Evolutionary conservation across 108 stramenopile species (phyloP).

Genomic region (Fistulifera pelliculosa): DNA sequence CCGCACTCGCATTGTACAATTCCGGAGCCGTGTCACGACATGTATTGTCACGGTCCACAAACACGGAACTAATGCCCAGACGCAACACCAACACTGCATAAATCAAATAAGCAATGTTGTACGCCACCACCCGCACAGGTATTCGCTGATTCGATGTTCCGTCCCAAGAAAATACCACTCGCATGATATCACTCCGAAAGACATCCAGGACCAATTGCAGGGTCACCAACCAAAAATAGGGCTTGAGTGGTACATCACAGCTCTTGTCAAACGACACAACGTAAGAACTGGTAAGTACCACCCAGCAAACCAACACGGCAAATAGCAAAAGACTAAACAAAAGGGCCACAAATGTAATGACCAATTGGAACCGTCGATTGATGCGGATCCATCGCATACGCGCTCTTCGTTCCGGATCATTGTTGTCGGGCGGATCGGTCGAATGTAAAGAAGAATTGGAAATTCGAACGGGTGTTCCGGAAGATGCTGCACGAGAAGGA

Average conservation of each 20-base stretch:
- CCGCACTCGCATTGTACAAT: conserved; percentile 34
- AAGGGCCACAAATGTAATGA: conserved; percentile 44
- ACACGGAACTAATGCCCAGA: conserved; percentile 43
- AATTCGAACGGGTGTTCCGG: not conserved
- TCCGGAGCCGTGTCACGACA: conserved; percentile 53
- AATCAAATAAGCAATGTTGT: conserved; percentile 54
- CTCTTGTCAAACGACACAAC: conserved; percentile 52
- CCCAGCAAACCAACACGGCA: conserved; percentile 55
- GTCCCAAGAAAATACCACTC: conserved; percentile 46
- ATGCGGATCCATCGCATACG: conserved; percentile 49
- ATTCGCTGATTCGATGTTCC: conserved; percentile 25
- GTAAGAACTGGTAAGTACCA: conserved; percentile 47
- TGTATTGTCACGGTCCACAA: conserved; percentile 21
- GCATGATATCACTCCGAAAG: conserved; percentile 66
- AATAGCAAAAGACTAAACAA: conserved; percentile 50
- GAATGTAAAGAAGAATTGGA: not conserved
- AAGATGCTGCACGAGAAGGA: conserved; percentile 4
- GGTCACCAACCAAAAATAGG: conserved; percentile 65
- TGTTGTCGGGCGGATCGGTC: not conserved
- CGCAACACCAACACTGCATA: conserved; percentile 51
- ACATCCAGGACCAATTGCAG: conserved; percentile 58
- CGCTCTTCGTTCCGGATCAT: conserved; percentile 39
- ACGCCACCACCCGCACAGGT: conserved; percentile 35
- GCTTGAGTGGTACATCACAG: conserved; percentile 62
- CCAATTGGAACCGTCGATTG: conserved; percentile 49